Base-by-base conservation (phyloP, 75 land plant genomes). In the Pinus tabuliformis region DNA sequence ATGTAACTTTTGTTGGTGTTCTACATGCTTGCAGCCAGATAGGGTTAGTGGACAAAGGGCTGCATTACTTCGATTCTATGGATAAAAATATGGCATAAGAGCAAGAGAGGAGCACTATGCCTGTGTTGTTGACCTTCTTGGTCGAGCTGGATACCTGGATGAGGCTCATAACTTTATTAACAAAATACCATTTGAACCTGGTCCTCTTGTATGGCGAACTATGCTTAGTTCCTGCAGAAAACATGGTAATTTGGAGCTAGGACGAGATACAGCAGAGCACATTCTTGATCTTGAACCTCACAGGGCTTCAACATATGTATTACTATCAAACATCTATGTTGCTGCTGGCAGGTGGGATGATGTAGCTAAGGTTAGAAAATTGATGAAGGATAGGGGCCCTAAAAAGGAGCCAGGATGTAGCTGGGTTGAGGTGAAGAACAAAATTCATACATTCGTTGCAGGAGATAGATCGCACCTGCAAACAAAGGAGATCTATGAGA, bases 361-460 rank as follows among this genome's bases (percentile, higher is more conserved):
- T 20, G 62, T 21, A 60, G 62, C 62, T 20, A 60, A 22, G 62
- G 20, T 60, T 20, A 60, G 62, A 60, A 60, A 60, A 60, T 60
- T 60, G 62, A 60, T 60, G 62, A 60, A 60, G 22, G 62, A 60
- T 18, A 60, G 62, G 62, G 62, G 21, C 6, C 21, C 20, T 21
- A 60, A 60, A 22, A 60, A 60, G 62, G 62, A 18, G 7, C 62
- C 62, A 20, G 62, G 62, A 60, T 60, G 62, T 21, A 60, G 62
- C 62, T 60, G 62, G 62, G 22, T 60, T 60, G 62, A 91, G 76
- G 63, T 74, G 22, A 82, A 72, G 24, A 84, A 73, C 39, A 72
- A 59, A 39, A 82, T 91, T 28, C 91, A 91, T 78, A 79, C 76
- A 80, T 91, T 91, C 61, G 62, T 77, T 56, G 92, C 86, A 3